Evolutionary conservation across 129 eudicot species (phyloP).

Genomic region (Lactuca sativa): DNA sequence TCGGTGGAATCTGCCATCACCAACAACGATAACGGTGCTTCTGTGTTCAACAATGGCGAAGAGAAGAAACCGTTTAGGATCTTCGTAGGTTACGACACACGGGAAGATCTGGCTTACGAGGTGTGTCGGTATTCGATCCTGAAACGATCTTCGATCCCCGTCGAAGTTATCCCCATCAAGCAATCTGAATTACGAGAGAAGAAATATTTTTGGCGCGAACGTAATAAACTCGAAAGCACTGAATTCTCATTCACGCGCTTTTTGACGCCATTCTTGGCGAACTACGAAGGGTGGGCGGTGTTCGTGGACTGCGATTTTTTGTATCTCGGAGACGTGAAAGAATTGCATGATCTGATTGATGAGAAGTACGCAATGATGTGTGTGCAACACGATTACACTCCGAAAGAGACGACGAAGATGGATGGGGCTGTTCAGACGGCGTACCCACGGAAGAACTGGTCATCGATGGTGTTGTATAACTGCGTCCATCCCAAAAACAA

Average conservation of each 20-base stretch:
- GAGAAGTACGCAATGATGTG: slow-evolving; percentile 86
- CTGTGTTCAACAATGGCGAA: slow-evolving; percentile 13
- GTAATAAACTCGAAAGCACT: slow-evolving; percentile 79
- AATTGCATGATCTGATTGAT: slow-evolving; percentile 54
- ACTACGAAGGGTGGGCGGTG: slow-evolving; percentile 83
- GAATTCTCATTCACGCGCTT: slow-evolving; percentile 81
- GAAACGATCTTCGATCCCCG: slow-evolving; percentile 67
- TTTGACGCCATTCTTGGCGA: slow-evolving; percentile 65
- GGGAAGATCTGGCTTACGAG: slow-evolving; percentile 72
- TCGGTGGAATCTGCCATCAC: slow-evolving; percentile 16
- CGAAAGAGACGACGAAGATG: slow-evolving; percentile 84
- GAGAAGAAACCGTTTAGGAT: slow-evolving; percentile 46
- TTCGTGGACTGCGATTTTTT: slow-evolving; percentile 91
- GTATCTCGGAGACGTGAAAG: slow-evolving; percentile 65
- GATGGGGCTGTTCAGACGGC: slow-evolving; percentile 89
- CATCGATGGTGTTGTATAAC: slow-evolving; percentile 91
- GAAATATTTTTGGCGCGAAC: slow-evolving; percentile 71
- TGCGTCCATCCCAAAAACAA: slow-evolving; percentile 77
- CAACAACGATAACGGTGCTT: slow-evolving; percentile 1
- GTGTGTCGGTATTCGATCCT: slow-evolving; percentile 67
- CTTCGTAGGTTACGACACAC: slow-evolving; percentile 78
- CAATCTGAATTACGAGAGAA: slow-evolving; percentile 64
- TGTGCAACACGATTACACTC: slow-evolving; percentile 87
- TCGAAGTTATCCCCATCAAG: slow-evolving; percentile 71
- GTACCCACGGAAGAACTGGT: slow-evolving; percentile 96